Evolutionary conservation across 305 asterid genomes (phyloP), one percentile per base, ranked within the genome.

Genomic region (Fraxinus dipetala): DNA sequence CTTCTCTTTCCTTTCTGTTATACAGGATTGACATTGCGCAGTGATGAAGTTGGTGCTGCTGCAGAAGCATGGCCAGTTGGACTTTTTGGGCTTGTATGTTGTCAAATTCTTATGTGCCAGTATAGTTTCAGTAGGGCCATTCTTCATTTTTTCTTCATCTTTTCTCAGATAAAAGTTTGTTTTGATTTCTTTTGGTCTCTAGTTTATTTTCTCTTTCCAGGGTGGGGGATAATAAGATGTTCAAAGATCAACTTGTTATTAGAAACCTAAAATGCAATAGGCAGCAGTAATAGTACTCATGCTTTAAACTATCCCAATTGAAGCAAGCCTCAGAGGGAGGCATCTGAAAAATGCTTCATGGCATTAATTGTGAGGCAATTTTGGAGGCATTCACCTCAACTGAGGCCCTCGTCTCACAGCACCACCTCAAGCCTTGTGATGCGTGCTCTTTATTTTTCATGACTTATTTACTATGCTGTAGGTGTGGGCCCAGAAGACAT

Each of bases 51-150:
- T 61, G 93, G 94, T 83, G 97, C 93, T 38, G 99, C 98, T 79
- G 91, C 88, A 54, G 94, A 94, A 88, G 99, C 97, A 84, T 95
- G 98, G 99, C 97, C 92, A 76, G 97, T 95, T 84, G 98, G 95
- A 78, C 88, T 94, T 45, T 92, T 92, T 85, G 99, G 97, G 81
- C 93, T 95, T 69, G 98, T 95, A 92, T 83, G 90, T 75, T 79
- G 85, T 83, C 82, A 61, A 76, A 70, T 87, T 74, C 78, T 78
- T 78, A 30, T 76, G 72, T 76, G 78, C 79, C 76, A 76, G 70
- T 84, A 4, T 84, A 35, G n/a, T 80, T 82, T 78, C 77, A 59
- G 38, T 84, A 18, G 35, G 80, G 56, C 74, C 79, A 35, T 78
- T 76, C 34, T 18, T 34, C 77, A 48, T 70, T 40, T 78, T 59